Evolutionary conservation across 257 asterid species (phyloP).

Genomic region (Forsythia suspensa): DNA sequence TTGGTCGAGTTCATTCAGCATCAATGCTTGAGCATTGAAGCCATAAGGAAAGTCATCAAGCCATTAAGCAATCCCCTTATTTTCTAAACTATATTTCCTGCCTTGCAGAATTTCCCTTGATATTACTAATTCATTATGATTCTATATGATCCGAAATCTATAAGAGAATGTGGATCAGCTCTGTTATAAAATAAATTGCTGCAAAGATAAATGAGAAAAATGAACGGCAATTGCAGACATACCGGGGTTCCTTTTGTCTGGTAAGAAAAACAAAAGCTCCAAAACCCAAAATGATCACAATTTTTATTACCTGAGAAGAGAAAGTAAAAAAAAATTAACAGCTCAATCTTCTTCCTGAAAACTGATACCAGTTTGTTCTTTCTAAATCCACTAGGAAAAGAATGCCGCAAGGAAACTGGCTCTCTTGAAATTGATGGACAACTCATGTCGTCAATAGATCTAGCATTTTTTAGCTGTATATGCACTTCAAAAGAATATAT

Average conservation of each 20-base stretch:
- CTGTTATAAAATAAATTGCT: not conserved
- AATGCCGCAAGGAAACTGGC: not conserved
- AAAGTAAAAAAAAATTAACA: not conserved
- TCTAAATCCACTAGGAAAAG: not conserved
- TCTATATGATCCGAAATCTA: not conserved
- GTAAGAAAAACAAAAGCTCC: conserved; percentile 78
- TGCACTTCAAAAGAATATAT: not conserved
- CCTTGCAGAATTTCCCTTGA: not conserved
- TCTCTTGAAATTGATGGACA: not conserved
- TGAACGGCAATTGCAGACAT: not conserved
- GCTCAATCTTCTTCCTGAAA: not conserved
- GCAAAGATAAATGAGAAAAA: not conserved
- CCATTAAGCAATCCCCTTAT: not conserved
- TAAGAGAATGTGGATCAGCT: not conserved
- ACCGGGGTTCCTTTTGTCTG: conserved; percentile 80
- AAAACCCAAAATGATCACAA: conserved; percentile 69
- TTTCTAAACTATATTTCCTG: not conserved
- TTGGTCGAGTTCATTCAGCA: not conserved
- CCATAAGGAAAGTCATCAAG: no score
- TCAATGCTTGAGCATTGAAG: not conserved
- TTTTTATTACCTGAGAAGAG: conserved; percentile 55
- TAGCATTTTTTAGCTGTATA: not conserved
- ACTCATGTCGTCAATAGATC: not conserved
- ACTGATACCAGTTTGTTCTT: not conserved
- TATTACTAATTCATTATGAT: not conserved